Conservation (phyloP, 2,329 filamentous ascomycete species). For the Clonostachys solani region DNA sequence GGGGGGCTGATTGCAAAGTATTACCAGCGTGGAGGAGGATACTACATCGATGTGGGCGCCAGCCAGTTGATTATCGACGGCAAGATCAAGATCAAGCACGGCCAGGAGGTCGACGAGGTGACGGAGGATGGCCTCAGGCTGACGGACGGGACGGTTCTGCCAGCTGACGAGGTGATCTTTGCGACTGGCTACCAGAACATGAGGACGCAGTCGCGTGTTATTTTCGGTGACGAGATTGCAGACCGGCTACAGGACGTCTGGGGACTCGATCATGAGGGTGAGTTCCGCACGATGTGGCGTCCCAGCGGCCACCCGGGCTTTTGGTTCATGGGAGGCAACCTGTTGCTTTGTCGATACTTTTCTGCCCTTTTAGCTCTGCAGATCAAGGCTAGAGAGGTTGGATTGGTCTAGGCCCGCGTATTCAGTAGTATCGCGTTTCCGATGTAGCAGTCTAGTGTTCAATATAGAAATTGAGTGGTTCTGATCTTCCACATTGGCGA, state of each 20-base stretch:
- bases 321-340: slow-evolving; percentile 63
- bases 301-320: slow-evolving; percentile 59
- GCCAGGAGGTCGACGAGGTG: slow-evolving; percentile 48
- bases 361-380: slow-evolving; percentile 50
- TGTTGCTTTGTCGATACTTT: slow-evolving; percentile 58
- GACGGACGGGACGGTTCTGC: slow-evolving; percentile 49
- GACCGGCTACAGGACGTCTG: slow-evolving; percentile 57
- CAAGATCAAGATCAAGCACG: slow-evolving; percentile 59
- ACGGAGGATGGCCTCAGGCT: slow-evolving; percentile 38
- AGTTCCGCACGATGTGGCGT: slow-evolving; percentile 55
- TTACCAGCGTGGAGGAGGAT: slow-evolving; percentile 61
- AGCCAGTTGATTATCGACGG: slow-evolving; percentile 58
- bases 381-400: slow-evolving; percentile 39
- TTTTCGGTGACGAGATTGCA: slow-evolving; percentile 59
- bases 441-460: too few species aligned
- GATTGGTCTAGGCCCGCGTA: slow-evolving; percentile 22
- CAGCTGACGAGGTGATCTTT: slow-evolving; percentile 61
- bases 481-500: too few species aligned
- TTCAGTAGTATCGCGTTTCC: too few species aligned
- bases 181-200: slow-evolving; percentile 67
- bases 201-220: slow-evolving; percentile 52
- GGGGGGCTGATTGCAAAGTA: slow-evolving; percentile 59
- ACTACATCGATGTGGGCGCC: slow-evolving; percentile 67
- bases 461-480: too few species aligned
- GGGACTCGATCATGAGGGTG: slow-evolving; percentile 54